Percentiles rank a stretch among this genome's conserved stretches.
Evolutionary conservation across 306 rosid species (phyloP).

Genomic region (Corylus heterophylla): DNA sequence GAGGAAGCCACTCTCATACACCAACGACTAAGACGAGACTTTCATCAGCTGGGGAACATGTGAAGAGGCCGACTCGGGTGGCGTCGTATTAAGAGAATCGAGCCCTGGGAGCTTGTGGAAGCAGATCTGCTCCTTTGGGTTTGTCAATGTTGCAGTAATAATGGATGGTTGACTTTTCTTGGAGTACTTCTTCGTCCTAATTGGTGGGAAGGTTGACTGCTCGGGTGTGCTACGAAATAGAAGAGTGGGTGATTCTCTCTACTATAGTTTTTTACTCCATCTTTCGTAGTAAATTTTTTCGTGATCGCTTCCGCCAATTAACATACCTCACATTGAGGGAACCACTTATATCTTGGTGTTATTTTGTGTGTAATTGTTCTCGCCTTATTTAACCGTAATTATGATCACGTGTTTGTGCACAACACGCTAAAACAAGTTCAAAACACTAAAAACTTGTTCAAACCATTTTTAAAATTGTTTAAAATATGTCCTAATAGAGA

Average conservation of each 20-base stretch:
- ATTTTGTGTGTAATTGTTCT: too few species aligned
- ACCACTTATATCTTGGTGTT: too few species aligned
- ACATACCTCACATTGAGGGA: too few species aligned
- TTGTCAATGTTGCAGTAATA: neutral
- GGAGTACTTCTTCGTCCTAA: neutral
- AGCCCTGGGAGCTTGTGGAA: neutral
- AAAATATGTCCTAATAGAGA: too few species aligned
- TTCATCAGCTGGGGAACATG: neutral
- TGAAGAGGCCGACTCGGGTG: neutral
- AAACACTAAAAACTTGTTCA: too few species aligned
- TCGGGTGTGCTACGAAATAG: neutral
- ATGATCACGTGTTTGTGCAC: too few species aligned
- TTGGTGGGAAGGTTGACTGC: neutral
- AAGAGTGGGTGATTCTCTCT: neutral
- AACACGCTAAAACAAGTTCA: too few species aligned
- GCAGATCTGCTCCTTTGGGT: neutral
- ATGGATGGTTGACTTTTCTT: neutral
- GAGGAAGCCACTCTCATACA: slow-evolving; percentile 49
- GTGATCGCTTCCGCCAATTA: too few species aligned
- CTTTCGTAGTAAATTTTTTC: too few species aligned
- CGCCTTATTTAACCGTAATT: too few species aligned
- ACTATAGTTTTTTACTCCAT: too few species aligned
- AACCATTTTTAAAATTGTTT: too few species aligned
- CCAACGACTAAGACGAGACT: slow-evolving; percentile 40
- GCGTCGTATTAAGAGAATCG: neutral